A percentile compares a stretch with the other conserved stretches of the same genome.
phyloP scores from a whole-genome alignment of 352 stramenopile species.

The Phytophthora nicotianae region DNA sequence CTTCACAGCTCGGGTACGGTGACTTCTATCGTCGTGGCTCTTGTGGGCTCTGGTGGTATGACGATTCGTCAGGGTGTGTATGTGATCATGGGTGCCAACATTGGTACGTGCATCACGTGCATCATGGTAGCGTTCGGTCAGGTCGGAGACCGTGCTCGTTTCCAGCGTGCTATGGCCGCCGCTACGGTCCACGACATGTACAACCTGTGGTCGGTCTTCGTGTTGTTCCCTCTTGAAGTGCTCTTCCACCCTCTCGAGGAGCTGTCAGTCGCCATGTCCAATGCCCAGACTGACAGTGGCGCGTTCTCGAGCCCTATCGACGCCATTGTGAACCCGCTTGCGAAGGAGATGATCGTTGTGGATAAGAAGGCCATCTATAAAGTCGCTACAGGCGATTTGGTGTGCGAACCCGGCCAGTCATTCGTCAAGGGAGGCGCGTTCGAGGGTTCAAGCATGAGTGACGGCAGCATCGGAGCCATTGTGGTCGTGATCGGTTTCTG shows the following conservation, averaged over 20 bases:
- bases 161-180: constrained; percentile 68
- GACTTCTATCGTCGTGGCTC: constrained; percentile 78
- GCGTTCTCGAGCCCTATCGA: constrained; percentile 54
- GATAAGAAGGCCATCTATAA: constrained; percentile 48
- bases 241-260: constrained; percentile 63
- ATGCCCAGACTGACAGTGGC: constrained; percentile 36
- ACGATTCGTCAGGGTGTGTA: constrained; percentile 87
- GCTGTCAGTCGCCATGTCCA: constrained; percentile 53
- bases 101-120: constrained; percentile 89
- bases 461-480: constrained; percentile 54
- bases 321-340: constrained; percentile 47
- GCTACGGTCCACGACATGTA: constrained; percentile 80
- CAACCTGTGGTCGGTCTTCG: constrained; percentile 88
- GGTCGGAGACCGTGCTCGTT: constrained; percentile 67
- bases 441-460: constrained; percentile 32
- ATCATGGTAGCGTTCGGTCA: constrained; percentile 55
- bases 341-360: constrained; percentile 38
- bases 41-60: constrained; percentile 71
- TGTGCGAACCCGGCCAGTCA: constrained; percentile 30
- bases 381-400: constrained; percentile 34
- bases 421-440: constrained; percentile 54
- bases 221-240: constrained; percentile 78
- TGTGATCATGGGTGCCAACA: constrained; percentile 94
- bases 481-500: constrained; percentile 50
- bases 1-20: constrained; percentile 78